Conservation (phyloP, 495 filamentous ascomycete species). For the Xylaria cubensis region DNA sequence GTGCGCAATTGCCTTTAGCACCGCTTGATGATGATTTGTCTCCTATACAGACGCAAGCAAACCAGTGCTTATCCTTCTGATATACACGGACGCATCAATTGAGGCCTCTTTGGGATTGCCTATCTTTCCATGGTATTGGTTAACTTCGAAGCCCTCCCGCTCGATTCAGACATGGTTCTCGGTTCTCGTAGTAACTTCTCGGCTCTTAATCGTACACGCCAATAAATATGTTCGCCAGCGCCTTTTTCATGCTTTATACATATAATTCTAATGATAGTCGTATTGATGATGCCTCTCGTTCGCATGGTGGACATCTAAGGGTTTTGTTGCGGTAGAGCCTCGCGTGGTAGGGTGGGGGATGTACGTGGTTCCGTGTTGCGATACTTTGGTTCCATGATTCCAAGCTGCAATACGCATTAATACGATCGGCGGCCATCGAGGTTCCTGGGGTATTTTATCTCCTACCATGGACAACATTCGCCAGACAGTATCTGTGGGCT, state of each 20-base stretch:
- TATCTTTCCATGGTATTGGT: not conserved
- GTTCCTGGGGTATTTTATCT: not conserved
- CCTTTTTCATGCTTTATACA: conserved; percentile 18
- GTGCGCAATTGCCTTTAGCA: no score
- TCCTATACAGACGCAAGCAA: not conserved
- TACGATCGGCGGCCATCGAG: not conserved
- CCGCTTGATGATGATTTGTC: not conserved
- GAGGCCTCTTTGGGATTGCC: not conserved
- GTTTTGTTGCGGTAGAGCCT: conserved; percentile 17
- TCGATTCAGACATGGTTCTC: not conserved
- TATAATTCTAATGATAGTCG: not conserved
- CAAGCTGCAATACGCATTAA: conserved; percentile 31
- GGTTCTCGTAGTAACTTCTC: not conserved
- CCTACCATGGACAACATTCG: conserved; percentile 84
- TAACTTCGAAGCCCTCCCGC: not conserved
- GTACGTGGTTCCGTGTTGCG: conserved; percentile 39
- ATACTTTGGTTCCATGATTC: conserved; percentile 40
- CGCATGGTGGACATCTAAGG: not conserved
- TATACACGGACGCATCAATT: not conserved
- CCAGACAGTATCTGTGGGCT: conserved; percentile 90
- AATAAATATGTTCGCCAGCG: conserved; percentile 9
- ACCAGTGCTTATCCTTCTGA: not conserved
- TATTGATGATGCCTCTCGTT: not conserved
- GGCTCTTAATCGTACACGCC: conserved; percentile 22
- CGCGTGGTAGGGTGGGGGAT: conserved; percentile 32